Evolutionary conservation across 495 filamentous ascomycete genomes (phyloP).

Genomic region (Halenospora varia): DNA sequence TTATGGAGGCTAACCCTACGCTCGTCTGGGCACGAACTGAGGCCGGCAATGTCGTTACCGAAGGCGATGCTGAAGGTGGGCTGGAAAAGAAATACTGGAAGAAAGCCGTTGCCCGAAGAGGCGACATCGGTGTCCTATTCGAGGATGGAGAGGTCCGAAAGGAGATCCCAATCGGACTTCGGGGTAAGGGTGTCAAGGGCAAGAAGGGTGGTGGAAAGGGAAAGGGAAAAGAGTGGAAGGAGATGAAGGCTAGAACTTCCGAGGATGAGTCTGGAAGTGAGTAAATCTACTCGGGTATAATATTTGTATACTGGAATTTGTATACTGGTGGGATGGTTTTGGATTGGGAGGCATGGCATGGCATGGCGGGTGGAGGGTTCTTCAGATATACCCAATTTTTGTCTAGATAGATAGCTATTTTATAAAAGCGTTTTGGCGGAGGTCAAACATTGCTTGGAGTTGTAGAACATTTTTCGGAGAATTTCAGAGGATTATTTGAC

Average conservation of each 20-base stretch:
- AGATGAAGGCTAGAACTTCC: conserved; percentile 27
- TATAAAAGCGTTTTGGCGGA: no score
- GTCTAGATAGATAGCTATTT: no score
- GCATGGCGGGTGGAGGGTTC: background rate
- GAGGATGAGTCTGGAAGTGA: conserved; percentile 23
- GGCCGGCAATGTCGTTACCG: conserved; percentile 64
- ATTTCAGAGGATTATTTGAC: no score
- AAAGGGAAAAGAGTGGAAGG: conserved; percentile 28
- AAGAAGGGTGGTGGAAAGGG: conserved; percentile 32
- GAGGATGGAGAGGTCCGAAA: conserved; percentile 52
- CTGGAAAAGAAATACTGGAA: conserved; percentile 41
- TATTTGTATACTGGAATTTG: background rate
- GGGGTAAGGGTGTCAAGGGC: conserved; percentile 38
- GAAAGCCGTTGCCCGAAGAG: conserved; percentile 54
- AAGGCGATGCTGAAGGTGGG: conserved; percentile 39
- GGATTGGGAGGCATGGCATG: no score
- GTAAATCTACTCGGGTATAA: conserved; percentile 11
- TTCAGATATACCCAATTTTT: background rate
- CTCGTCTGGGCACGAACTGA: conserved; percentile 71
- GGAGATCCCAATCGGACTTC: conserved; percentile 38
- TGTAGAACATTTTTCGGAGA: no score
- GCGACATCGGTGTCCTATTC: conserved; percentile 60
- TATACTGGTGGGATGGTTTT: no score
- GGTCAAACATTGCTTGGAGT: no score
- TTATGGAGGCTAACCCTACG: conserved; percentile 58